Evolutionary conservation across 1,284 basidiomycete genomes (phyloP).

Genomic region (Inonotus hispidus): DNA sequence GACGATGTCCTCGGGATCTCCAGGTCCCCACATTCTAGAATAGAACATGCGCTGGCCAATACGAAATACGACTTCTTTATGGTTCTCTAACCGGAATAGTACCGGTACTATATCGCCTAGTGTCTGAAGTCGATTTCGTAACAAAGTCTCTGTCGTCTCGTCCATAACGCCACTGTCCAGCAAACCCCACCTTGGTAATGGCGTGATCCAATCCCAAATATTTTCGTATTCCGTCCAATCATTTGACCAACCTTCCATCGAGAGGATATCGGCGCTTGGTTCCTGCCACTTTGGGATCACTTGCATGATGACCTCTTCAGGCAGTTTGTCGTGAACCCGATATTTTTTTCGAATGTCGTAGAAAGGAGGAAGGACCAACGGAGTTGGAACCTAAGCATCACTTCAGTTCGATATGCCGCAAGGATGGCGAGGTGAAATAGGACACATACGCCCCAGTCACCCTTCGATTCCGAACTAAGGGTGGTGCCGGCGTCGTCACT

Average conservation of each 20-base stretch:
- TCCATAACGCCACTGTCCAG: neutral
- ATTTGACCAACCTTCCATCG: constrained; percentile 5
- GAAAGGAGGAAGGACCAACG: neutral
- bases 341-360: neutral
- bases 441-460: neutral
- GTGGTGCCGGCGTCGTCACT: too few species aligned
- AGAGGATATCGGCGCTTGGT: neutral
- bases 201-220: neutral
- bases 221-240: constrained; percentile 3
- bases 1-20: too few species aligned
- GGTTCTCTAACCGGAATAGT: neutral
- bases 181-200: constrained; percentile 5
- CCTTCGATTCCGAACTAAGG: too few species aligned
- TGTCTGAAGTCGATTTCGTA: neutral
- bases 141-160: too few species aligned
- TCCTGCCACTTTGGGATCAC: neutral
- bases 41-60: neutral
- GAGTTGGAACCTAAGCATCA: too few species aligned
- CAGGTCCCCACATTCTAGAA: too few species aligned
- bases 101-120: constrained; percentile 4
- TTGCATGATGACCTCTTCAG: too few species aligned
- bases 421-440: neutral
- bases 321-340: neutral
- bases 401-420: too few species aligned
- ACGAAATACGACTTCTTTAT: constrained; percentile 6